Base-by-base conservation (phyloP, 1,139 yeast genomes). In the Hemisphaericaspora lyxosophila region DNA sequence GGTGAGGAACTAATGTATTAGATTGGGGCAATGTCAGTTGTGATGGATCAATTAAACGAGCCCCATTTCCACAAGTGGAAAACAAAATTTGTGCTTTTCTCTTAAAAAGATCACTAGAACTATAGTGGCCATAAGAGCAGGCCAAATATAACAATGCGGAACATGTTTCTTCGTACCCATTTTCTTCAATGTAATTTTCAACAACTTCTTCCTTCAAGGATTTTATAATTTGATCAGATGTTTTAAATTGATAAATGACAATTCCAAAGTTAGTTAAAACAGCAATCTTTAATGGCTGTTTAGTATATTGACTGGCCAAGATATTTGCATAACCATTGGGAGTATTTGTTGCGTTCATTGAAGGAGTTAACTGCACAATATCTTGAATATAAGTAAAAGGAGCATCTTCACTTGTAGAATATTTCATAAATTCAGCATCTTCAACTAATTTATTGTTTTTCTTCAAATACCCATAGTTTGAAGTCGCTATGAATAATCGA, bases 91-190 rank as follows among this genome's bases (percentile, higher is more conserved):
- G 77, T 0, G 82, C 81, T 36, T 71, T 66, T 44, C 70, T 65
- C 45, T 70, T 73, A 50, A 60, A 63, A 30, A 57, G 53, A 49
- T 81, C 87, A 42, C 62, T 67, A 0, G 85, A 63, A 40, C 76
- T 74, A 41, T 60, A 61, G 46, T 61, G 64, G 23, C 82, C 81
- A 50, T 78, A 79, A 39, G 86, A 80, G 48, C 95, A 85, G 1
- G 96, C 85, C 41, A 88, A 78, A 49, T 85, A 85, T 40, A 92
- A 69, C 12, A 96, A 85, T 6, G 92, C 82, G 0, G 95, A 84
- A 54, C 97, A 90, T 2, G 95, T 81, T 60, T 92, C 97, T 49
- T 72, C 78, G 40, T 58, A 70, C 0, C 78, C 78, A 46, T 71
- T 70, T 42, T 70, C 76, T 43, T 70, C 76, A 34, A 72, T 68